Percentiles rank a stretch among this genome's conserved stretches.
Evolutionary conservation across 768 basidiomycete species (phyloP).

Genomic region (Mycena chlorophos): DNA sequence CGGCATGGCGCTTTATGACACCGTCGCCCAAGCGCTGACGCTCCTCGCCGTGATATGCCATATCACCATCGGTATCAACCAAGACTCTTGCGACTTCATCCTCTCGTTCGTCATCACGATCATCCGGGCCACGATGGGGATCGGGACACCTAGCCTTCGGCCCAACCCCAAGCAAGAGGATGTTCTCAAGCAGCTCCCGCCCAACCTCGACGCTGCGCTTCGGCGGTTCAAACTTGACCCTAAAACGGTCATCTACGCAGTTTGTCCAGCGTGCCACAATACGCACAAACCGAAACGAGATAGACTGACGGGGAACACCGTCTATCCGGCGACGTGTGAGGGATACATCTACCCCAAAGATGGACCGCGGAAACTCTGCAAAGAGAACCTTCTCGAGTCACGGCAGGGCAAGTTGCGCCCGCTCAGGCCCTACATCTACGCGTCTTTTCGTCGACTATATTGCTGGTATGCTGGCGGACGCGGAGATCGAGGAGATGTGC

Average conservation of each 20-base stretch:
- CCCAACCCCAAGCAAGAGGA: neutral
- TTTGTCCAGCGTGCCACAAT: constrained; percentile 8
- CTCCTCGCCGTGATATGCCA: constrained; percentile 1
- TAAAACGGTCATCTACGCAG: neutral
- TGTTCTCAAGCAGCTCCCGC: constrained; percentile 5
- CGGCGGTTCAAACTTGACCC: constrained; percentile 7
- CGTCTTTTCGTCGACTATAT: constrained; percentile 25
- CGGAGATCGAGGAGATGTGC: constrained; percentile 12
- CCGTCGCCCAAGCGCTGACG: constrained; percentile 1
- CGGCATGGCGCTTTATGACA: neutral
- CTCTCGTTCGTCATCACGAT: neutral
- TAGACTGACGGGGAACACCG: neutral
- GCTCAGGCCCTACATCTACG: constrained; percentile 10
- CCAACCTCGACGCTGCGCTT: constrained; percentile 5
- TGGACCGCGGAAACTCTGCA: neutral
- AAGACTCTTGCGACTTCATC: constrained; percentile 1
- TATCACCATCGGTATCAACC: constrained; percentile 3
- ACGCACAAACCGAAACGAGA: neutral
- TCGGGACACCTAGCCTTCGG: neutral
- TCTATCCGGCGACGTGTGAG: neutral
- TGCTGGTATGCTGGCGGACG: constrained; percentile 13
- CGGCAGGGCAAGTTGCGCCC: constrained; percentile 9
- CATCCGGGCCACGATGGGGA: constrained; percentile 1
- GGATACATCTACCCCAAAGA: neutral
- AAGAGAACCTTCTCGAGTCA: neutral